Evolutionary conservation across 495 filamentous ascomycete genomes (phyloP).

Genomic region (Letharia lupina): DNA sequence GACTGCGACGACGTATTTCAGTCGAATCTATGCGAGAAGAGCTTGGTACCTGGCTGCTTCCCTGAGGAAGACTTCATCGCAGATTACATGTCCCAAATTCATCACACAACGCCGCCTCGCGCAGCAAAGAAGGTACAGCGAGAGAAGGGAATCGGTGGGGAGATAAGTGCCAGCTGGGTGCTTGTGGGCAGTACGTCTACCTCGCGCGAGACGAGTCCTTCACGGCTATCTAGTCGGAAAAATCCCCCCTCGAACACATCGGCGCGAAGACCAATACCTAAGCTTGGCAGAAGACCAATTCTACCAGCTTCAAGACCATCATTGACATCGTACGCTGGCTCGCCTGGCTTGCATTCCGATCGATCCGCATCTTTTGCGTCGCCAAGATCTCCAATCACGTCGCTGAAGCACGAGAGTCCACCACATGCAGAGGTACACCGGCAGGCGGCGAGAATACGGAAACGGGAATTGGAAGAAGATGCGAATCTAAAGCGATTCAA

Average conservation of each 20-base stretch:
- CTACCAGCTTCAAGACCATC: slow-evolving; percentile 30
- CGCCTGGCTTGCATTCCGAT: slow-evolving; percentile 31
- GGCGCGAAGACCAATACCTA: slow-evolving; percentile 22
- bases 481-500: slow-evolving; percentile 70
- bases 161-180: slow-evolving; percentile 63
- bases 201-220: slow-evolving; percentile 25
- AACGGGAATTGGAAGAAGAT: slow-evolving; percentile 71
- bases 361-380: slow-evolving; percentile 48
- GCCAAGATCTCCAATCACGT: slow-evolving; percentile 34
- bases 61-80: slow-evolving; percentile 34
- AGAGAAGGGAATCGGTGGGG: slow-evolving; percentile 46
- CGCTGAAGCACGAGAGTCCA: slow-evolving; percentile 35
- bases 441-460: slow-evolving; percentile 55
- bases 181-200: slow-evolving; percentile 41
- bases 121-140: slow-evolving; percentile 27
- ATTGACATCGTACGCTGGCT: slow-evolving; percentile 41
- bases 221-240: slow-evolving; percentile 25
- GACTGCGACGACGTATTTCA: slow-evolving; percentile 22
- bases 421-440: slow-evolving; percentile 55
- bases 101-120: slow-evolving; percentile 27
- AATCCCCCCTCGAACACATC: slow-evolving; percentile 22
- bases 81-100: slow-evolving; percentile 28
- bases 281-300: slow-evolving; percentile 28
- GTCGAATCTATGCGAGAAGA: background rate
- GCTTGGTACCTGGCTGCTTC: slow-evolving; percentile 38